phyloP scores from a whole-genome alignment of 768 basidiomycete species.

The Termitomyces sp. region DNA sequence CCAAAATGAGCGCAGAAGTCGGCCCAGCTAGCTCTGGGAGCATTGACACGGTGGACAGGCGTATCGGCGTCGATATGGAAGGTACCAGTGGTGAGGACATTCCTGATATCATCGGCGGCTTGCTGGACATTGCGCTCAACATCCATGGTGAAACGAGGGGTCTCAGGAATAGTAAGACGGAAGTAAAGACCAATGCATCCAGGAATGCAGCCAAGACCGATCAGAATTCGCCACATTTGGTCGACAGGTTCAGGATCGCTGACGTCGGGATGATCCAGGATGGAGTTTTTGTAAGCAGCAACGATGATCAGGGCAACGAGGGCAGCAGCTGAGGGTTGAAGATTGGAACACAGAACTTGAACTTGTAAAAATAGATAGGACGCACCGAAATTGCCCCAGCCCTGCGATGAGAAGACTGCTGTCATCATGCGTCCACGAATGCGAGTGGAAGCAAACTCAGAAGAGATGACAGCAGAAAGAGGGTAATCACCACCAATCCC shows the following conservation, averaged over 20 bases:
- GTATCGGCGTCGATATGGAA: constrained; percentile 50
- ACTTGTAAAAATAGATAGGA: constrained; percentile 4
- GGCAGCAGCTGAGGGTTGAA: constrained; percentile 43
- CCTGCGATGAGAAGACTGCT: constrained; percentile 81
- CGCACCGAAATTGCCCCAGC: constrained; percentile 80
- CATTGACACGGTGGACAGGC: constrained; percentile 52
- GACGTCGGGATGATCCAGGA: constrained; percentile 35
- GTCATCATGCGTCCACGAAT: constrained; percentile 86
- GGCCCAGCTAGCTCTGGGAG: constrained; percentile 59
- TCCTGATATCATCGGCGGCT: constrained; percentile 68
- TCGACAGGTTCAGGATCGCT: constrained; percentile 52
- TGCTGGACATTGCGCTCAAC: constrained; percentile 79
- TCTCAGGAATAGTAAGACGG: constrained; percentile 91
- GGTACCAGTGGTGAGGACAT: constrained; percentile 49
- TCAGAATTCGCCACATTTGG: constrained; percentile 80
- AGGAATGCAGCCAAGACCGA: constrained; percentile 84
- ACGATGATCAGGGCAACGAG: constrained; percentile 62
- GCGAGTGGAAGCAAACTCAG: constrained; percentile 78
- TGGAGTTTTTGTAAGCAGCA: constrained; percentile 58
- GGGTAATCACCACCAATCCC: constrained; percentile 93
- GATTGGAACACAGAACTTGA: background rate
- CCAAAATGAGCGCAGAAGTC: constrained; percentile 71
- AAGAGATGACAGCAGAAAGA: constrained; percentile 78
- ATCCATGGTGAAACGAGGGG: constrained; percentile 90
- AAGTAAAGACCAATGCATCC: constrained; percentile 81